Evolutionary conservation across 176 grass and related monocot genomes (phyloP).

Genomic region (Musa beccarii): DNA sequence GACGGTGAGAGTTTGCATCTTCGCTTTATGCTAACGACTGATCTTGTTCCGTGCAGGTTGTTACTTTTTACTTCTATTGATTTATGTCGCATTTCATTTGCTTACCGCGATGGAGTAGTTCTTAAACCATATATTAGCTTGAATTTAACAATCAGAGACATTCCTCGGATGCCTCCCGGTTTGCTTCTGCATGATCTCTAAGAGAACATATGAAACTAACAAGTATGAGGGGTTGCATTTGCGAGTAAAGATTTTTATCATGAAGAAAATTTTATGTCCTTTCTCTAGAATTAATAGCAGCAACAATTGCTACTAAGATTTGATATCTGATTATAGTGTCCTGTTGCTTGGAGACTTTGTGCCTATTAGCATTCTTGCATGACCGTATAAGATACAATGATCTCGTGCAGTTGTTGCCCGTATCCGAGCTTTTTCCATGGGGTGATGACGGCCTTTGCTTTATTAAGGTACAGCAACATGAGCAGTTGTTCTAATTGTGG

Average conservation of each 20-base stretch:
- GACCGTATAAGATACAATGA: neutral
- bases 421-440: too few relatives aligned
- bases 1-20: slow-evolving; percentile 28
- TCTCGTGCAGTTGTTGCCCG: too few relatives aligned
- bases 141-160: neutral
- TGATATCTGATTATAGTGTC: neutral
- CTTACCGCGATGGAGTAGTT: neutral
- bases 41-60: too few relatives aligned
- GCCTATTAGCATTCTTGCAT: neutral
- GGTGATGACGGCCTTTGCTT: neutral
- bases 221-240: neutral
- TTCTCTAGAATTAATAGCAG: neutral
- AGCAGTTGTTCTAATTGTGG: neutral
- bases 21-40: neutral
- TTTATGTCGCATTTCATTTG: neutral
- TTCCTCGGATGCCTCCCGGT: neutral
- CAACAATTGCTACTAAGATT: neutral
- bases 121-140: neutral
- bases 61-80: too few relatives aligned
- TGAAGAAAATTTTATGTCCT: neutral
- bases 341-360: neutral
- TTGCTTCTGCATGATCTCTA: neutral
- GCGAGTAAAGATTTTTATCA: neutral
- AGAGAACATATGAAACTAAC: neutral
- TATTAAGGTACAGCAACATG: neutral